Conservation (phyloP, 2,329 filamentous ascomycete genomes). For the Fusarium pseudoanthophilum region DNA sequence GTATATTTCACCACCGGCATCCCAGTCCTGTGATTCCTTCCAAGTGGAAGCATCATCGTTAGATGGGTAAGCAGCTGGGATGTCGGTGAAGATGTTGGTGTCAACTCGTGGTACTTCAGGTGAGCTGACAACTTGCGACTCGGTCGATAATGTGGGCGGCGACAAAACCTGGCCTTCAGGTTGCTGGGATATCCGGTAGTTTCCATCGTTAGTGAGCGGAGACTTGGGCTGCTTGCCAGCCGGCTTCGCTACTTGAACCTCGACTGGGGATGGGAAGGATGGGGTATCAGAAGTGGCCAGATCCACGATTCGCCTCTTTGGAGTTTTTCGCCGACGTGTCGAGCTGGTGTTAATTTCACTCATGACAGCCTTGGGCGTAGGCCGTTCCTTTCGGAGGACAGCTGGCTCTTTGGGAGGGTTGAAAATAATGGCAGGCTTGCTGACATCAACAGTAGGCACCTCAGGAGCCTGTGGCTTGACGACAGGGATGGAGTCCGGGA, state of each 20-base stretch:
- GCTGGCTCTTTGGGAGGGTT: slow-evolving; percentile 60
- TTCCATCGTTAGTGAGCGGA: slow-evolving; percentile 44
- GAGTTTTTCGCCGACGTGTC: slow-evolving; percentile 68
- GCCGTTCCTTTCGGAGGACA: slow-evolving; percentile 69
- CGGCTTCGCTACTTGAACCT: slow-evolving; percentile 38
- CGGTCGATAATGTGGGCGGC: slow-evolving; percentile 47
- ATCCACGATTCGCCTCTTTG: slow-evolving; percentile 73
- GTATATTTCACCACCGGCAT: slow-evolving; percentile 79
- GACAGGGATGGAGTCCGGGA: slow-evolving; percentile 80
- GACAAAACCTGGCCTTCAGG: slow-evolving; percentile 52
- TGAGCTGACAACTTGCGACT: slow-evolving; percentile 40
- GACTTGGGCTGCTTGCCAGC: slow-evolving; percentile 33
- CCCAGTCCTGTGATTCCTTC: slow-evolving; percentile 67
- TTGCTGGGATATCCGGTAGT: slow-evolving; percentile 59
- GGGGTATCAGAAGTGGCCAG: slow-evolving; percentile 64
- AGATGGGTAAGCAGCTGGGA: slow-evolving; percentile 32
- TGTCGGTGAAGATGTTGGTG: slow-evolving; percentile 36
- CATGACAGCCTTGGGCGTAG: slow-evolving; percentile 61
- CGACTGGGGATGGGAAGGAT: slow-evolving; percentile 45
- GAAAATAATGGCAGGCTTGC: slow-evolving; percentile 72
- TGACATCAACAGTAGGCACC: slow-evolving; percentile 70
- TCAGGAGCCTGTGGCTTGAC: slow-evolving; percentile 76
- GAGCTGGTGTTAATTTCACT: slow-evolving; percentile 69
- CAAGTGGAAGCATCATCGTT: slow-evolving; percentile 46
- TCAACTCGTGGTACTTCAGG: slow-evolving; percentile 43